These are phyloP conservation scores for Fusarium camptoceras DNA, from an alignment of 2,329 filamentous ascomycete genomes.

Conservation along the genomic window DNA sequence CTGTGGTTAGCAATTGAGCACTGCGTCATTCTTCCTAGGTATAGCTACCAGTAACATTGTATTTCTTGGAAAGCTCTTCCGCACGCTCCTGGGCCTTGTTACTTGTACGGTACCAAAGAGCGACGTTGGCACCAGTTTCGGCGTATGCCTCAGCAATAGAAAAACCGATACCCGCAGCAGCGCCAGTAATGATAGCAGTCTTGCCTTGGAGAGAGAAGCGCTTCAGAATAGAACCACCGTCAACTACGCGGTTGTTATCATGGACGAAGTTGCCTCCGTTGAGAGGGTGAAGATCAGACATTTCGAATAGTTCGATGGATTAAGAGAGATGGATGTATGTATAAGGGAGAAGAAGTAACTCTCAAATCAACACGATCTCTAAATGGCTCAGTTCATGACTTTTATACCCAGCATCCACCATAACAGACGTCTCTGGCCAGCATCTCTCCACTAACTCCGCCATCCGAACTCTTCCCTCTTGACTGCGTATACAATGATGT, in stretches of 20 bases:
- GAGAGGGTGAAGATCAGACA: slow-evolving; percentile 42
- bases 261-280: slow-evolving; percentile 45
- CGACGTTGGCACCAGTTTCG: slow-evolving; percentile 75
- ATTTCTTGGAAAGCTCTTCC: slow-evolving; percentile 69
- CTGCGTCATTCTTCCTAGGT: neutral
- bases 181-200: slow-evolving; percentile 75
- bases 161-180: slow-evolving; percentile 72
- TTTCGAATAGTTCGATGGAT: slow-evolving; percentile 4
- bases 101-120: slow-evolving; percentile 76
- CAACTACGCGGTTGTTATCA: slow-evolving; percentile 36
- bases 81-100: slow-evolving; percentile 69
- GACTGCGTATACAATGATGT: neutral
- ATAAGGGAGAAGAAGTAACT: neutral
- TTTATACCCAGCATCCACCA: slow-evolving; percentile 14
- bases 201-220: slow-evolving; percentile 73
- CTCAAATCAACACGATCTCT: neutral
- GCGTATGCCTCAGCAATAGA: slow-evolving; percentile 71
- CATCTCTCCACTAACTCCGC: slow-evolving; percentile 15
- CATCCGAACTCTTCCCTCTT: slow-evolving; percentile 2
- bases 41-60: slow-evolving; percentile 70
- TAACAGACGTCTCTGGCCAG: neutral
- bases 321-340: neutral
- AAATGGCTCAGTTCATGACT: slow-evolving; percentile 14
- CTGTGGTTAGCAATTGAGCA: neutral
- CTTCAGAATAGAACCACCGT: slow-evolving; percentile 44